A percentile compares a stretch with the other conserved stretches of the same genome.
Conservation (phyloP, 2,329 filamentous ascomycete genomes). For the Rachicladosporium sp. region DNA sequence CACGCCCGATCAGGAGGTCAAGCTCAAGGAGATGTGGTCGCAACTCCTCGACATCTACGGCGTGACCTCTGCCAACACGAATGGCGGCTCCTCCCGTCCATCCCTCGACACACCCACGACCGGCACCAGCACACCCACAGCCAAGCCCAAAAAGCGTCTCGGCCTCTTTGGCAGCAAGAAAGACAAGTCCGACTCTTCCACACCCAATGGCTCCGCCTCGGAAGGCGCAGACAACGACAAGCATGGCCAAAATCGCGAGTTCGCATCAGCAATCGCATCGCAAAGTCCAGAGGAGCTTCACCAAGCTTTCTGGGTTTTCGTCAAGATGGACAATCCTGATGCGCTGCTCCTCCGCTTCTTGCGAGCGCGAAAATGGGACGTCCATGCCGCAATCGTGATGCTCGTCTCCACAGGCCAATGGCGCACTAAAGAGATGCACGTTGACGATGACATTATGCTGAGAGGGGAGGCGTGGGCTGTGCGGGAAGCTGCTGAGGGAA, state of each 20-base stretch:
- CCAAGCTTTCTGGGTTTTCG: slow-evolving; percentile 78
- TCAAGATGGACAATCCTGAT: slow-evolving; percentile 92
- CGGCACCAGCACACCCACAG: slow-evolving; percentile 17
- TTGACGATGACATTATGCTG: slow-evolving; percentile 77
- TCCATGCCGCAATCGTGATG: slow-evolving; percentile 88
- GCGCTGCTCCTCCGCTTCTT: slow-evolving; percentile 70
- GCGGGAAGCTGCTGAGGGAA: slow-evolving; percentile 46
- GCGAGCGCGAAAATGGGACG: slow-evolving; percentile 88
- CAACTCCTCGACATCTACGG: slow-evolving; percentile 65
- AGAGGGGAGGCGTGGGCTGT: slow-evolving; percentile 61
- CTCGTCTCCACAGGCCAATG: slow-evolving; percentile 88
- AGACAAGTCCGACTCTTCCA: slow-evolving; percentile 31
- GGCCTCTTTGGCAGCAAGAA: slow-evolving; percentile 38
- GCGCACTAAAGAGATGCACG: slow-evolving; percentile 69
- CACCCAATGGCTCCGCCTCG: slow-evolving; percentile 21
- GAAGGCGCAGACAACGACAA: slow-evolving; percentile 62
- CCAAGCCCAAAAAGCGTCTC: slow-evolving; percentile 8
- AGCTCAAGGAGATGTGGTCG: slow-evolving; percentile 78
- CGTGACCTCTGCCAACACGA: slow-evolving; percentile 27
- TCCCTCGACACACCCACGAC: slow-evolving; percentile 4
- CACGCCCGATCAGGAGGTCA: slow-evolving; percentile 78
- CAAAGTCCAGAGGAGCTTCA: slow-evolving; percentile 68
- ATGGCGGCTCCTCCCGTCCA: not conserved
- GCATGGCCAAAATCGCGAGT: slow-evolving; percentile 79
- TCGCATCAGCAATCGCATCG: slow-evolving; percentile 66